These are phyloP conservation scores for Pseudogymnoascus pannorum DNA, from an alignment of 2,329 filamentous ascomycete genomes.

Conservation along the genomic window DNA sequence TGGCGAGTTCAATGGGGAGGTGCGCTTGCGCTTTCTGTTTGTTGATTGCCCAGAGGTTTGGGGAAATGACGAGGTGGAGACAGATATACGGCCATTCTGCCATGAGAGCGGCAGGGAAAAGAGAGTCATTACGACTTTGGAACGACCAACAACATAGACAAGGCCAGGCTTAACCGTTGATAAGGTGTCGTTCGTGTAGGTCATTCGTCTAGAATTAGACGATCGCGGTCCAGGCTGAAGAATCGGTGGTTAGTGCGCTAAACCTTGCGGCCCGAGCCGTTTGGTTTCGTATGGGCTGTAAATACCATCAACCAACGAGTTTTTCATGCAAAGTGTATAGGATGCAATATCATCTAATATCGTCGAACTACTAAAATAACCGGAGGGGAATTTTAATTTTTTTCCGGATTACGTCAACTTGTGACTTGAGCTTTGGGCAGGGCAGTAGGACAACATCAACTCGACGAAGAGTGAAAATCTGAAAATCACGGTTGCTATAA, in stretches of 20 bases:
- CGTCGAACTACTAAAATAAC: neutral
- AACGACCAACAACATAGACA: neutral
- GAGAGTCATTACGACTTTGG: constrained; percentile 18
- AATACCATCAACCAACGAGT: neutral
- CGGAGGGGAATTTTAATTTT: neutral
- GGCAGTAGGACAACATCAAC: neutral
- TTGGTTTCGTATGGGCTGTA: neutral
- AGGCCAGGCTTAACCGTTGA: neutral
- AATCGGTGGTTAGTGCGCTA: neutral
- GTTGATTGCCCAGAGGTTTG: constrained; percentile 12
- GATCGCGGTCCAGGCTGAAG: neutral
- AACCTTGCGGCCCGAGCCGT: neutral
- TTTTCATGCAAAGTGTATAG: neutral
- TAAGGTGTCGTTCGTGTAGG: neutral
- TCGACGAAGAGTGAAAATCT: neutral
- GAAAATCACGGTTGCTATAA: neutral
- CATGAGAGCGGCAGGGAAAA: constrained; percentile 21
- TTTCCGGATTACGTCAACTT: neutral
- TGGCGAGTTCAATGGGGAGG: constrained; percentile 6
- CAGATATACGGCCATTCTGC: constrained; percentile 11
- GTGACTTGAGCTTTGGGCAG: neutral
- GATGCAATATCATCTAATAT: neutral
- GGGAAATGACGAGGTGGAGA: constrained; percentile 12
- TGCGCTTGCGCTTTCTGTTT: constrained; percentile 21
- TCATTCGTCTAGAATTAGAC: neutral